These are phyloP conservation scores for Epichloe bromicola DNA, from an alignment of 2,329 filamentous ascomycete species.

Conservation along the genomic window DNA sequence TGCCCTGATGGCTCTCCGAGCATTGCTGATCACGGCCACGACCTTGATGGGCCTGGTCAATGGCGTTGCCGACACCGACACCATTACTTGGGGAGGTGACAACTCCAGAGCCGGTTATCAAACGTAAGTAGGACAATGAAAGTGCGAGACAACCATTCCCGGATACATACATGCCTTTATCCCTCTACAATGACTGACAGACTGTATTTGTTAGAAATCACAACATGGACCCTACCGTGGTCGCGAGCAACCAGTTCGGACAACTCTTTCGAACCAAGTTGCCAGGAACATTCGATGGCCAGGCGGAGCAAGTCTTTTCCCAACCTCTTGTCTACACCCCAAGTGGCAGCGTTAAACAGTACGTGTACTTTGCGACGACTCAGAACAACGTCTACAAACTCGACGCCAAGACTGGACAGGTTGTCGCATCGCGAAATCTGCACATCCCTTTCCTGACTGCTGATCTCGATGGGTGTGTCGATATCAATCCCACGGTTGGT, in stretches of 20 bases:
- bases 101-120: constrained; percentile 41
- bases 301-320: constrained; percentile 37
- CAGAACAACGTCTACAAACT: constrained; percentile 46
- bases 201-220: constrained; percentile 29
- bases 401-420: constrained; percentile 38
- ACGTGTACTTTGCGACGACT: constrained; percentile 41
- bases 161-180: too few relatives aligned
- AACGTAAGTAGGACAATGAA: constrained; percentile 22
- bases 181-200: neutral
- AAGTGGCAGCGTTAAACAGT: constrained; percentile 31
- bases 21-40: constrained; percentile 19
- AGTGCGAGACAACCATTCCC: too few relatives aligned
- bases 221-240: constrained; percentile 48
- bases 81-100: constrained; percentile 47
- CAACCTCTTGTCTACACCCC: constrained; percentile 39
- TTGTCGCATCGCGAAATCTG: constrained; percentile 34
- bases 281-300: constrained; percentile 37
- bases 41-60: constrained; percentile 20
- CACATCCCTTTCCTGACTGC: constrained; percentile 35
- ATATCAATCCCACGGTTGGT: constrained; percentile 34
- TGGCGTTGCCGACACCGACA: constrained; percentile 34
- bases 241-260: constrained; percentile 40
- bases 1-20: constrained; percentile 14
- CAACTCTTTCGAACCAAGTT: constrained; percentile 39
- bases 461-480: constrained; percentile 34